Base-by-base conservation (phyloP, 495 filamentous ascomycete genomes). In the Podospora conica region DNA sequence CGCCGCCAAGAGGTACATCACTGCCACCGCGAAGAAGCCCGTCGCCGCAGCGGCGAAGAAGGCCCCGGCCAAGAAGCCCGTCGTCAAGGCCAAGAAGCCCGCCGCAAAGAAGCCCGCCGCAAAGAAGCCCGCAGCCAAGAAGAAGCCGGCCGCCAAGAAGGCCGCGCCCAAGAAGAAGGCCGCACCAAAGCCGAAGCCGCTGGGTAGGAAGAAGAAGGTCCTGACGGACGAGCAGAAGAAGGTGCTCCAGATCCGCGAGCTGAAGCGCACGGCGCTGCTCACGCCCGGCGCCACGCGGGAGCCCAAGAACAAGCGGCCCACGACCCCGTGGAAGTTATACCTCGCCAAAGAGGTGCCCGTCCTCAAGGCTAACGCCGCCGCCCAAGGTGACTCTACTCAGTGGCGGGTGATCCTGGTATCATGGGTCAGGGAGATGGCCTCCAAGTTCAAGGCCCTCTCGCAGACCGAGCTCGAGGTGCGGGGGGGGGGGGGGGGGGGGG, bases 391-490 rank as follows among this genome's bases (percentile, higher is more conserved):
- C 33, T 5, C 12, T 5, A 40, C 33, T 9, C 5, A 40, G 0
- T 4, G 0, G 4, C 11, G 7, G 15, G 33, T 15, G 12, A 7
- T 1, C 33, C 15, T 48, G 40, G 18, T 6, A 48, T 1, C 15
- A n/a, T 48, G 15, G 15, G 1, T 11, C 56, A 6, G 10, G 33
- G 1, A 25, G 29, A 5, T 78, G 4, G 5, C 55, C 10, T 3
- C 5, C 22, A 53, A 63, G 11, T 81, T 62, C 66, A 73, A 72
- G 29, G 31, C 53, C 15, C 65, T 82, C 29, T 58, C 78, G 10
- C 28, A 62, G 20, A 48, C 69, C 0, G 74, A 76, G 59, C 8
- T 58, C 3, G 63, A 80, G 70, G 78, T 79, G 58, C 58, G 79
- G n/a, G n/a, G n/a, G n/a, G n/a, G n/a, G n/a, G n/a, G n/a, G n/a